A percentile compares a stretch with the other conserved stretches of the same genome.
Evolutionary conservation across 177 flowering plant genomes (phyloP).

Genomic region (Vitis hybrid): DNA sequence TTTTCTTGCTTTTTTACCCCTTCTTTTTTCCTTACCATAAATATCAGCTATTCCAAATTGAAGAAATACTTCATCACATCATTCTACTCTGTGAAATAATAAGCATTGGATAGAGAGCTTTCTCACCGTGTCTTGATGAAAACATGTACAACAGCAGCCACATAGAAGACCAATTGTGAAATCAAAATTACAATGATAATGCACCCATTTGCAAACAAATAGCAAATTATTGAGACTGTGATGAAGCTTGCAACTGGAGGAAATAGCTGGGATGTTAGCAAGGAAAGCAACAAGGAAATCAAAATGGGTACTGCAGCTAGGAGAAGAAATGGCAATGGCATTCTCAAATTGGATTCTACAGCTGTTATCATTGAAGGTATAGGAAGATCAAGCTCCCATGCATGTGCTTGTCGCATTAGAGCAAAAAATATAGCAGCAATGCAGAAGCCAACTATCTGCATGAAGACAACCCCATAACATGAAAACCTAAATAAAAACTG

Average conservation of each 20-base stretch:
- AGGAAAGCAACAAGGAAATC: conserved; percentile 52
- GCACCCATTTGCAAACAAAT: conserved; percentile 71
- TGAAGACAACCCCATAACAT: conserved; percentile 10
- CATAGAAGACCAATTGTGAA: conserved; percentile 67
- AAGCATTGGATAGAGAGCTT: not conserved
- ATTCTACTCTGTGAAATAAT: not conserved
- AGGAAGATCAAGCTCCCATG: conserved; percentile 79
- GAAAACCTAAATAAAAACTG: not conserved
- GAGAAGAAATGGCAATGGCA: conserved; percentile 61
- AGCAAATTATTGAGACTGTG: conserved; percentile 64
- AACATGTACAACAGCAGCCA: conserved; percentile 58
- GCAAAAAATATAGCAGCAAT: conserved; percentile 77
- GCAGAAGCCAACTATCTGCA: conserved; percentile 85
- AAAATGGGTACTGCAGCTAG: conserved; percentile 58
- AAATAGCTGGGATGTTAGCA: conserved; percentile 41
- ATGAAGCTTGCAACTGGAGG: conserved; percentile 66
- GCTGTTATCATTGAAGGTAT: conserved; percentile 78
- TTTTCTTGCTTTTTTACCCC: too few relatives aligned
- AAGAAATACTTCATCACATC: not conserved
- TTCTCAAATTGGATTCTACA: conserved; percentile 76
- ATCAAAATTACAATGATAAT: conserved; percentile 49
- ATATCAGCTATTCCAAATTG: not conserved
- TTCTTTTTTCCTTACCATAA: too few relatives aligned
- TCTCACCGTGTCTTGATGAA: conserved; percentile 74
- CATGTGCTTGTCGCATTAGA: conserved; percentile 82